Base-by-base conservation (phyloP, 1,284 basidiomycete genomes). In the Austroboletus niveus region DNA sequence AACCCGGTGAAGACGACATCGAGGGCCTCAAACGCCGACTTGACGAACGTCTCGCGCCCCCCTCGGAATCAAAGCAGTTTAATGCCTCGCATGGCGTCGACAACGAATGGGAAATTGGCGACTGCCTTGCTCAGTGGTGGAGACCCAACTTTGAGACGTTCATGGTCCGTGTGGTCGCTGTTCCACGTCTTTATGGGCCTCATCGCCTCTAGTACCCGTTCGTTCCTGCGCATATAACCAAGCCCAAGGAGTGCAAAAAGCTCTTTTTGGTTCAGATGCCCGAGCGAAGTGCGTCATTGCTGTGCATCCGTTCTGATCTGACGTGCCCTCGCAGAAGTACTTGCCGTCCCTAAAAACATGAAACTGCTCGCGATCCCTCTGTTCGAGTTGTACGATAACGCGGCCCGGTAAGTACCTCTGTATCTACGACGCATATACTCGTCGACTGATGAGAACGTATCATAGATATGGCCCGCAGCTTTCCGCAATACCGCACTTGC, bases 291-390 rank as follows among this genome's bases (percentile, higher is more conserved):
- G 57, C 62, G 90, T 17, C 7, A 2, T 5, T 0, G 20, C 15
- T 27, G 15, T 2, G 1, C 5, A 9, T 9, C 17, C 9, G 17
- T 20, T n/a, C 9, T 5, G 8, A 17, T 38, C 15, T 38, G 5
- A 17, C 5, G 17, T 20, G n/a, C 17, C 2, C 35, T 31, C 34
- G 38, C 71, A 98, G 95, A 97, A 71, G 89, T 95, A 10, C 84
- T 99, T 12, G 93, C 94, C 1, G 94, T 98, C 2, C 96, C 96
- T 0, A 93, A 93, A 73, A 99, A 99, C 72, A 98, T 98, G 95
- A 98, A 98, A 71, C 81, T 98, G 2, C 85, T 98, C 32, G 93
- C 92, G 2, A 94, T 97, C 45, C 96, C 96, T 0, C 76, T 99
- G 31, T 98, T 96, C 64, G 96, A 99, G 72, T 78, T 98, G 14